Evolutionary conservation across 805 yeast genomes (phyloP).

Genomic region (Kazachstania taianensis): DNA sequence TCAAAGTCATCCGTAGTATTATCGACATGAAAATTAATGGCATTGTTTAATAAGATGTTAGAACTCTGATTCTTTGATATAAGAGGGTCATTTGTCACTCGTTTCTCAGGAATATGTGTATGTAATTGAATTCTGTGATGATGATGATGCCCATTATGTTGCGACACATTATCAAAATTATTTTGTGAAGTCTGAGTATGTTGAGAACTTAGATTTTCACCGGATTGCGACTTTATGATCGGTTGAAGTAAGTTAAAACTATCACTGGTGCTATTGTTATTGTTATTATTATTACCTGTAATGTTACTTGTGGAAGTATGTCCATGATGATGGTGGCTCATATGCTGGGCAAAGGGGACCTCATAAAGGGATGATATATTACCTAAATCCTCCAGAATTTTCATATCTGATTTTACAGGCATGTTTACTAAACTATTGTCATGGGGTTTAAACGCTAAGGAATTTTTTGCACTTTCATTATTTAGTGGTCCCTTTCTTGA

Average conservation of each 20-base stretch:
- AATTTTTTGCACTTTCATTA: constrained; percentile 8
- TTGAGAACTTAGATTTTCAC: background rate
- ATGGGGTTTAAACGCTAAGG: constrained; percentile 18
- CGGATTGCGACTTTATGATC: constrained; percentile 3
- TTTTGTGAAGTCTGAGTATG: background rate
- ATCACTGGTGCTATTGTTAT: constrained; percentile 2
- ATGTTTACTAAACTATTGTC: no score
- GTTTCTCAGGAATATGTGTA: constrained; percentile 21
- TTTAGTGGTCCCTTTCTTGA: no score
- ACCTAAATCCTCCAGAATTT: constrained; percentile 25
- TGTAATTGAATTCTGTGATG: constrained; percentile 33
- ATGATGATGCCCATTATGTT: constrained; percentile 24
- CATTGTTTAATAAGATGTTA: background rate
- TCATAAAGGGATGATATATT: constrained; percentile 28
- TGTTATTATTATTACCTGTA: constrained; percentile 2
- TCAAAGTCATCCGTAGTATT: background rate
- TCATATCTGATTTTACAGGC: constrained; percentile 15
- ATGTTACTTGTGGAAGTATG: background rate
- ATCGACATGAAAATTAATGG: background rate
- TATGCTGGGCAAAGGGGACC: constrained; percentile 26
- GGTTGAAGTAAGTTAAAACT: constrained; percentile 10
- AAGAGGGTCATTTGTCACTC: background rate
- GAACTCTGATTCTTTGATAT: background rate
- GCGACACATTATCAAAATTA: background rate
- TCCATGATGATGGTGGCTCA: constrained; percentile 17